phyloP scores from a whole-genome alignment of 2,329 filamentous ascomycete species.

The Endocalyx cinctus region DNA sequence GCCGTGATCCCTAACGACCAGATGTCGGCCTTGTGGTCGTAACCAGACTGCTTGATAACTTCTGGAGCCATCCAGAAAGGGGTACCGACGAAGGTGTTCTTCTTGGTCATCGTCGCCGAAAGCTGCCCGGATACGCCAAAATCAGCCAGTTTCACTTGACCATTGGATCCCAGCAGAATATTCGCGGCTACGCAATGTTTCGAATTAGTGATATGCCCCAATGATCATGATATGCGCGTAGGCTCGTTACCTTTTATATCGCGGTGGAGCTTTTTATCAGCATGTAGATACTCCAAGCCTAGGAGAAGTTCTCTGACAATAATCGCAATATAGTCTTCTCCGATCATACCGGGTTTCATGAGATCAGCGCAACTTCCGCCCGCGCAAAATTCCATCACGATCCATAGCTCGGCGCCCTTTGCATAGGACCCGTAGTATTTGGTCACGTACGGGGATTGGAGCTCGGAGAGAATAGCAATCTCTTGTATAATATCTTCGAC shows the following conservation, averaged over 20 bases:
- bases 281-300: constrained; percentile 88
- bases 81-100: constrained; percentile 97
- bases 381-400: constrained; percentile 99
- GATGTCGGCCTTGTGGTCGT: constrained; percentile 87
- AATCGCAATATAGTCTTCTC: constrained; percentile 95
- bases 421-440: constrained; percentile 97
- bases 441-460: constrained; percentile 93
- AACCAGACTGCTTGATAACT: constrained; percentile 80
- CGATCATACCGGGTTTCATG: constrained; percentile 87
- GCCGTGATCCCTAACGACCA: constrained; percentile 92
- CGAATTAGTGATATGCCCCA: constrained; percentile 13
- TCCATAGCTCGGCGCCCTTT: constrained; percentile 95
- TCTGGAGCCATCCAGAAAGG: constrained; percentile 98
- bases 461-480: constrained; percentile 92
- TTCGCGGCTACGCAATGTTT: constrained; percentile 66
- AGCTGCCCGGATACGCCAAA: constrained; percentile 96
- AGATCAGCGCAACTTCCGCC: constrained; percentile 94
- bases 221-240: not conserved
- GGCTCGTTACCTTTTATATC: constrained; percentile 77
- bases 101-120: constrained; percentile 98
- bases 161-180: constrained; percentile 79
- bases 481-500: constrained; percentile 99
- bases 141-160: constrained; percentile 94
- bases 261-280: constrained; percentile 91
- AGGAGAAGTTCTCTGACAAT: constrained; percentile 85